Conservation (phyloP, 2,329 filamentous ascomycete species). For the Calonectria fujianensis region DNA sequence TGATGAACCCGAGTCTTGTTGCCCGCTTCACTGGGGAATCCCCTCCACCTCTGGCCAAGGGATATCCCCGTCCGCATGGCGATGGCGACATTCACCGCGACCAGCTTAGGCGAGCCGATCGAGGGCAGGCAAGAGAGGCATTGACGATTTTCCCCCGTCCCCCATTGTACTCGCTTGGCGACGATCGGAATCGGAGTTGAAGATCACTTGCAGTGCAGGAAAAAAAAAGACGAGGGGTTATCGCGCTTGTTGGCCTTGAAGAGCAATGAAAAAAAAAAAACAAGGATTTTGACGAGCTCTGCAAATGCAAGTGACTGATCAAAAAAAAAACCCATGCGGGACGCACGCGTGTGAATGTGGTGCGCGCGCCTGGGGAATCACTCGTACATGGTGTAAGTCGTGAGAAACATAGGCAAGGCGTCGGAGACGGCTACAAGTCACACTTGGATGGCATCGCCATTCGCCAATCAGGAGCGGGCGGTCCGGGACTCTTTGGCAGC, state of each 20-base stretch:
- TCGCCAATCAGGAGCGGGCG: conserved; percentile 4
- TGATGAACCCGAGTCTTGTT: not conserved
- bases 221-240: not conserved
- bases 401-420: not conserved
- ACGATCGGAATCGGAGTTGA: conserved; percentile 17
- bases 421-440: conserved; percentile 8
- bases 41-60: conserved; percentile 6
- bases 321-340: conserved; percentile 10
- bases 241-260: not conserved
- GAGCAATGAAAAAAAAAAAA: not conserved
- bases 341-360: conserved; percentile 19
- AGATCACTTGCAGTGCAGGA: not conserved
- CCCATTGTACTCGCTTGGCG: not conserved
- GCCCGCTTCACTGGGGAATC: not conserved
- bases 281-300: not conserved
- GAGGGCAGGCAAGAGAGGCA: conserved; percentile 1
- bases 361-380: not conserved
- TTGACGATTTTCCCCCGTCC: not conserved
- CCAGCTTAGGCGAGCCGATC: not conserved
- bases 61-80: conserved; percentile 10
- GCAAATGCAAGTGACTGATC: conserved; percentile 15
- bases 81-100: not conserved
- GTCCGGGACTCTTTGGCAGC: not conserved
- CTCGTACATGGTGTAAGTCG: not conserved
- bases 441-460: not conserved